Evolutionary conservation across 805 yeast genomes (phyloP), one percentile per base, ranked within the genome.

Genomic region (Metschnikowia matae): DNA sequence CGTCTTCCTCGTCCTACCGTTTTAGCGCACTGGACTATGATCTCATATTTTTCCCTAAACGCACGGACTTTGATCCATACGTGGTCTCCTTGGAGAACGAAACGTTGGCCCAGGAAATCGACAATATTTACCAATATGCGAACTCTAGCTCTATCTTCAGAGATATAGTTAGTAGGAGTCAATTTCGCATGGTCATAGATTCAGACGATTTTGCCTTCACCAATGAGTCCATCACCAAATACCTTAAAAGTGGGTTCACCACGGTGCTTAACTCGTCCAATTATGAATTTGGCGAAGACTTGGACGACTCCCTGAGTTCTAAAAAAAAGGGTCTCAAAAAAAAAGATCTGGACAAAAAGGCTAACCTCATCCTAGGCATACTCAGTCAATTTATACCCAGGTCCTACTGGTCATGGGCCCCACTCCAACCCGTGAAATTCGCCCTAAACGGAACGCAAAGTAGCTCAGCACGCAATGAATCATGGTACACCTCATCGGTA

Each of bases 381-480:
- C 14, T 44, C 15, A 53, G 63, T 44, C 34, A 59, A 20, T 70
- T 64, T 46, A 36, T 66, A 1, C 74, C 73, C 0, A 40, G 51
- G 8, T 58, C 69, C 14, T 65, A 78, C 35, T 90, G 97, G 97
- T 78, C 92, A 1, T 90, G 97, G 97, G 78, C 75, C 0, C 61
- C 73, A 0, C 64, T 67, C 8, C 79, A 85, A 60, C 34, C 57
- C 53, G 44, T 17, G 46, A 54, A n/a, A 46, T 54, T 20, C 18
- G 13, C n/a, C 36, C 35, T 33, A 45, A 56, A 33, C 47, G 33
- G 35, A 38, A 44, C 42, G n/a, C 26, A 31, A 15, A 48, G 37
- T 14, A 50, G 37, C n/a, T 46, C 50, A 34, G 11, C 15, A 10
- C 52, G 51, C 11, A 38, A 37, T 40, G 52, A 46, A 29, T 26